Percentiles rank a stretch among this genome's conserved stretches.
Conservation (phyloP, 2,329 filamentous ascomycete genomes). For the Fusarium paranaense region DNA sequence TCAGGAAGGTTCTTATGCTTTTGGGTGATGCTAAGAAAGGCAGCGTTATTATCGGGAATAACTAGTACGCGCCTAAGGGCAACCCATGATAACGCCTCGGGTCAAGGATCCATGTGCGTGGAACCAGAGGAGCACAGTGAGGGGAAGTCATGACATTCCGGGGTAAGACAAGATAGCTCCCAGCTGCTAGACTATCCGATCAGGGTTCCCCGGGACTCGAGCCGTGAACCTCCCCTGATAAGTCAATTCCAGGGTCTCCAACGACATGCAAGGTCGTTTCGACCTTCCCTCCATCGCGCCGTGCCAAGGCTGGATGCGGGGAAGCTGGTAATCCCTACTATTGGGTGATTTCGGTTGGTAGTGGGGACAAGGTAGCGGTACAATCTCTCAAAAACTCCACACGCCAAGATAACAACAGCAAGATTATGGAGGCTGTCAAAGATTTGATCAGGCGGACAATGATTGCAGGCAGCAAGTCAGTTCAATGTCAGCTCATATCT, state of each 20-base stretch:
- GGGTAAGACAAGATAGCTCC: background rate
- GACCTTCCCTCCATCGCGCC: slow-evolving; percentile 2
- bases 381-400: background rate
- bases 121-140: background rate
- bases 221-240: background rate
- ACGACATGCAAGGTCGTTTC: slow-evolving; percentile 1
- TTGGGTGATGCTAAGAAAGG: background rate
- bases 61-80: background rate
- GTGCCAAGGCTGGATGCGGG: background rate
- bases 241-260: background rate
- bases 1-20: slow-evolving; percentile 1
- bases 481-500: background rate
- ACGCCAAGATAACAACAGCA: background rate
- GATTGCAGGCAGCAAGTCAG: background rate
- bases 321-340: background rate
- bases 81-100: background rate
- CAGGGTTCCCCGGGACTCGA: background rate
- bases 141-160: background rate
- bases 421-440: background rate
- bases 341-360: background rate
- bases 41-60: background rate
- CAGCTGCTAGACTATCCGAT: background rate
- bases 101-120: background rate
- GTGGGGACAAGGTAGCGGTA: background rate
- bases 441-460: background rate